These are phyloP conservation scores for Lichina pygmaea DNA, from an alignment of 495 filamentous ascomycete species.

Conservation along the genomic window DNA sequence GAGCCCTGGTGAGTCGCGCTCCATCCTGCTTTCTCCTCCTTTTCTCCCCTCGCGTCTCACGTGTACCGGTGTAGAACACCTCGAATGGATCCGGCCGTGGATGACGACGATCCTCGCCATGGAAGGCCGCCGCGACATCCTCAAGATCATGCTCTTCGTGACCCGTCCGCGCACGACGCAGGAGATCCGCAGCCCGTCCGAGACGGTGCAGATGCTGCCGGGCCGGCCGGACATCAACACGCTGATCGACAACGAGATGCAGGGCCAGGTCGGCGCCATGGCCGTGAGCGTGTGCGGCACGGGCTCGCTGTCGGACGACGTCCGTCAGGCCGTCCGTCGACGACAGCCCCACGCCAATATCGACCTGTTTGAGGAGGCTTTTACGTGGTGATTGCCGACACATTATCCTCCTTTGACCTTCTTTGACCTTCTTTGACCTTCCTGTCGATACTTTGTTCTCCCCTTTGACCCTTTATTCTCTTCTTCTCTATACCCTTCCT, in stretches of 20 bases:
- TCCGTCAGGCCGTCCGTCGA: conserved; percentile 42
- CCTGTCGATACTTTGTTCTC: neutral
- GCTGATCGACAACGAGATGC: conserved; percentile 48
- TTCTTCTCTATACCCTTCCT: neutral
- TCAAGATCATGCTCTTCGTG: conserved; percentile 67
- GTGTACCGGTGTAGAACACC: conserved; percentile 22
- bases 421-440: neutral
- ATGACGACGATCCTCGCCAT: conserved; percentile 68
- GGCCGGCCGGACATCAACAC: conserved; percentile 60
- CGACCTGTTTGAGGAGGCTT: conserved; percentile 70
- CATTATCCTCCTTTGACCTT: neutral
- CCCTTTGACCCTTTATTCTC: neutral
- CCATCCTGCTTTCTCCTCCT: neutral
- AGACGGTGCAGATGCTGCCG: conserved; percentile 61
- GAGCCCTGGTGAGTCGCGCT: conserved; percentile 18
- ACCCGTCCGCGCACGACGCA: conserved; percentile 50
- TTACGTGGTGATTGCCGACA: conserved; percentile 46
- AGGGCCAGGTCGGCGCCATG: conserved; percentile 61
- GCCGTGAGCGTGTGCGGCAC: conserved; percentile 77
- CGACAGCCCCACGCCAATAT: conserved; percentile 35
- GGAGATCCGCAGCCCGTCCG: conserved; percentile 40
- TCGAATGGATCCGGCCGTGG: conserved; percentile 86
- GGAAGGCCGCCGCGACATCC: conserved; percentile 46
- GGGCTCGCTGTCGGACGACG: conserved; percentile 59
- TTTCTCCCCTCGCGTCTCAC: neutral